Base-by-base conservation (phyloP, 345 rosid species). In the Aquilaria yunnanensis region DNA sequence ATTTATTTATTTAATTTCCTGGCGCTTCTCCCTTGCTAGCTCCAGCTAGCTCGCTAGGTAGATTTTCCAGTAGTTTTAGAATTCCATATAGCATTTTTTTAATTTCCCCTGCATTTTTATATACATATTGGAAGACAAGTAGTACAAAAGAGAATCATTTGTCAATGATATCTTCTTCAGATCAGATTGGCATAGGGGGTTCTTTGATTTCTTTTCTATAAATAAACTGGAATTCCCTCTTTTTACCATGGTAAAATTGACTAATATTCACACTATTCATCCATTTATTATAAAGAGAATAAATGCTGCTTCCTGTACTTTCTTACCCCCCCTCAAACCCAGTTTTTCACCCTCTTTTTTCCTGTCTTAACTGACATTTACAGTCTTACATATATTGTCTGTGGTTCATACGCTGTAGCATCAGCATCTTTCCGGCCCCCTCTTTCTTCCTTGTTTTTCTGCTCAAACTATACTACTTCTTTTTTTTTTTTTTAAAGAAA, bases 151-250 rank as follows among this genome's bases (percentile, higher is more conserved):
- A 47, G 55, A 12, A 52, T 86, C 84, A 86, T 86, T 86, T 75
- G 80, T 76, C 81, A 80, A 84, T 86, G 79, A 86, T 86, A 70
- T 74, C 65, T 64, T 75, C 74, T 62, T 57, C 79, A 71, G 59
- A 51, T 37, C 43, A 37, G 43, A 37, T 37, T 8, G 8, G 43
- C 43, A 4, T 5, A 37, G 57, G 45, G 54, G 61, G 57, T 63
- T 61, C 49, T 58, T 56, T 53, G 50, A 57, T 37, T 37, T 3
- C 43, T 37, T 37, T 37, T 37, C 4, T 8, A 4, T 16, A 16
- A 16, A 1, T 8, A 37, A 37, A 37, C 43, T 3, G 43, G 43
- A 66, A 74, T 63, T 16, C 33, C 32, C 51, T 65, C 67, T 13
- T 5, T 32, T 63, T 43, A 72, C 65, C 81, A 59, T 63, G 65